These are phyloP conservation scores for Leishmania turanica DNA, from an alignment of 208 protist genomes.

Conservation along the genomic window DNA sequence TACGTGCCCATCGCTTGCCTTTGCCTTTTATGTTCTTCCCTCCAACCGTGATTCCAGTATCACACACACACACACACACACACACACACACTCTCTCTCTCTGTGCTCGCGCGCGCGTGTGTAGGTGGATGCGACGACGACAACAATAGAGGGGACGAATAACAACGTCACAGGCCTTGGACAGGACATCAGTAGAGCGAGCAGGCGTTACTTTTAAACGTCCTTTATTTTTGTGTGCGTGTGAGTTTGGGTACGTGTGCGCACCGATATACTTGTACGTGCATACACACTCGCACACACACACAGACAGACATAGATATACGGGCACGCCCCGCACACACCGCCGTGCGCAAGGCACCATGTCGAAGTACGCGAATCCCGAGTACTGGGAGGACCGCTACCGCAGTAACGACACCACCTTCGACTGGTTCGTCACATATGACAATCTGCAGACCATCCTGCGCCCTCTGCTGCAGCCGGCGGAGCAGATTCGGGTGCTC, in stretches of 20 bases:
- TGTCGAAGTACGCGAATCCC: slow-evolving; percentile 92
- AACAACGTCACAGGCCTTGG: background rate
- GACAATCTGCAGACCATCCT: slow-evolving; percentile 87
- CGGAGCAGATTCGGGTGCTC: slow-evolving; percentile 80
- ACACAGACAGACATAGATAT: background rate
- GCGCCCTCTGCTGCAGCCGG: slow-evolving; percentile 70
- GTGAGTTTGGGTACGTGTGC: background rate
- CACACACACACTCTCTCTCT: background rate
- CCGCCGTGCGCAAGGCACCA: slow-evolving; percentile 6
- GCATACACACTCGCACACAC: background rate
- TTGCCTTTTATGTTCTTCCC: background rate
- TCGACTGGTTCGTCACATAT: slow-evolving; percentile 92
- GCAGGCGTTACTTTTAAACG: background rate
- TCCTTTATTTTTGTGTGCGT: background rate
- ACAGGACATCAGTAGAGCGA: background rate
- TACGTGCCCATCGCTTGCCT: background rate
- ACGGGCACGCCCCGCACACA: slow-evolving; percentile 1
- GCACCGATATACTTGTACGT: background rate
- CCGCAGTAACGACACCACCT: slow-evolving; percentile 90
- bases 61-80: too few species aligned
- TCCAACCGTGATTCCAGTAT: background rate
- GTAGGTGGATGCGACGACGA: background rate
- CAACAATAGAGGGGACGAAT: background rate
- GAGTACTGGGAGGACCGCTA: slow-evolving; percentile 95
- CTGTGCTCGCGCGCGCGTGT: background rate